A percentile compares a stretch with the other conserved stretches of the same genome.
Evolutionary conservation across 2,329 filamentous ascomycete genomes (phyloP).

Genomic region (Pseudopyrenochaeta lycopersici): DNA sequence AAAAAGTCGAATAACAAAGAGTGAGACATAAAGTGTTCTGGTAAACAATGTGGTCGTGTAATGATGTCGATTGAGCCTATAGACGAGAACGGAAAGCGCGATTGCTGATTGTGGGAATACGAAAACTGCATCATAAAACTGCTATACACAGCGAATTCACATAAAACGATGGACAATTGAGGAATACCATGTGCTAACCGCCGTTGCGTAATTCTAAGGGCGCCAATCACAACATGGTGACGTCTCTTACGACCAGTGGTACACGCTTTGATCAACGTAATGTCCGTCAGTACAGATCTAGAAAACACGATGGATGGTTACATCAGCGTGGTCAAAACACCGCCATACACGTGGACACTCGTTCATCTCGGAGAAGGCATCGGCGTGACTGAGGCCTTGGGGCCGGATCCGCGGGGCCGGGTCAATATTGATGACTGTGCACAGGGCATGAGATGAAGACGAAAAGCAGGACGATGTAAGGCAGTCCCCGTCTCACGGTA

Average conservation of each 20-base stretch:
- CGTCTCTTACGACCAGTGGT: neutral
- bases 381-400: neutral
- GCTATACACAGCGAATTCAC: too few relatives aligned
- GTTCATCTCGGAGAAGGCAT: neutral
- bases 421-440: neutral
- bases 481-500: constrained; percentile 1
- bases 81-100: too few relatives aligned
- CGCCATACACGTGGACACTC: neutral
- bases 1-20: too few relatives aligned
- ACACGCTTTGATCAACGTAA: neutral
- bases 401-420: neutral
- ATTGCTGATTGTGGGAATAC: too few relatives aligned
- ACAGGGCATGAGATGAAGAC: neutral
- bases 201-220: too few relatives aligned
- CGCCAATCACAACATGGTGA: too few relatives aligned
- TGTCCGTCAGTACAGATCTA: neutral
- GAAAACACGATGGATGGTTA: neutral
- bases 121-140: too few relatives aligned
- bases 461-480: neutral
- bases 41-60: too few relatives aligned
- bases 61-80: too few relatives aligned
- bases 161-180: too few relatives aligned
- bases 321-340: neutral
- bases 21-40: too few relatives aligned
- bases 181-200: too few relatives aligned